Conservation (phyloP, 2,329 filamentous ascomycete genomes). For the Xylariales sp. region DNA sequence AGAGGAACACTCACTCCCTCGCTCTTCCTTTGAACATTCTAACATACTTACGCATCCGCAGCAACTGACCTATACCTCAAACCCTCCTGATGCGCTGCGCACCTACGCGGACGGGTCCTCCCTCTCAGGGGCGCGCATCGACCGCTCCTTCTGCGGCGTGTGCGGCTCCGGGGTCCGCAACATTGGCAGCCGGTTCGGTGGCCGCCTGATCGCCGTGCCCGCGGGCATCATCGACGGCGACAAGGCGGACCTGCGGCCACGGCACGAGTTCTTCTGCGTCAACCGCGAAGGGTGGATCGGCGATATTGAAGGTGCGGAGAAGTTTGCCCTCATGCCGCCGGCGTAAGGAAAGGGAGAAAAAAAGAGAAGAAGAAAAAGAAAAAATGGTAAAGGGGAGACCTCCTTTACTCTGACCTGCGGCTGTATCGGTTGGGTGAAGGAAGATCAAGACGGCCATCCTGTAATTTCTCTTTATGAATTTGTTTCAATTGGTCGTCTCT, state of each 20-base stretch:
- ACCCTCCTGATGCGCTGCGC: background rate
- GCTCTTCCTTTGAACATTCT: background rate
- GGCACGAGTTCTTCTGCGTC: constrained; percentile 6
- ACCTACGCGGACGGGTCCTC: constrained; percentile 3
- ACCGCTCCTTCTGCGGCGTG: constrained; percentile 2
- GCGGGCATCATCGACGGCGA: constrained; percentile 5
- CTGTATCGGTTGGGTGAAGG: too few relatives aligned
- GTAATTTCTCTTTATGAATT: too few relatives aligned
- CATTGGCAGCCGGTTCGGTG: background rate
- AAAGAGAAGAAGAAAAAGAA: too few relatives aligned
- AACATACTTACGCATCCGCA: constrained; percentile 4
- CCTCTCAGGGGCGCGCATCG: background rate
- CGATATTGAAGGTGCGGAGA: background rate
- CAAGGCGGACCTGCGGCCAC: constrained; percentile 5
- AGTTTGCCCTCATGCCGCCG: background rate
- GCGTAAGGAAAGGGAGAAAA: too few relatives aligned
- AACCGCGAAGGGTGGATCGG: constrained; percentile 6
- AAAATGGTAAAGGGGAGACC: too few relatives aligned
- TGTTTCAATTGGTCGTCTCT: too few relatives aligned
- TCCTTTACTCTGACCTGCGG: too few relatives aligned
- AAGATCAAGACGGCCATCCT: too few relatives aligned
- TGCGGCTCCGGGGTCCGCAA: constrained; percentile 4
- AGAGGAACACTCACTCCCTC: too few relatives aligned
- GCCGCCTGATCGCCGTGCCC: background rate
- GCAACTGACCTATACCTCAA: constrained; percentile 14